Conservation (phyloP, 1,284 basidiomycete genomes). For the Moesziomyces parantarcticus region DNA sequence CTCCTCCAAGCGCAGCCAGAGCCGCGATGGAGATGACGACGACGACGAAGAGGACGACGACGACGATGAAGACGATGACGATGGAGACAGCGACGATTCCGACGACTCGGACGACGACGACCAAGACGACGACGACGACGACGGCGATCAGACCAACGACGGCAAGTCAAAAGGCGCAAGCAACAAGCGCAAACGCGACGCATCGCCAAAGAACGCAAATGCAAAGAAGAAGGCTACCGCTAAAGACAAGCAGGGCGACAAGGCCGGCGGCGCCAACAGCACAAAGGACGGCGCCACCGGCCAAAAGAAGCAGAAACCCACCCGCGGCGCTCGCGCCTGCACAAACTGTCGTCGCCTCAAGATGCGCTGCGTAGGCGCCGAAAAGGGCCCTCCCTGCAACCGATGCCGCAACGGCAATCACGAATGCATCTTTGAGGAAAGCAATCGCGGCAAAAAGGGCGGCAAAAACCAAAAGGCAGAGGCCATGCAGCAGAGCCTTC, state of each 20-base stretch:
- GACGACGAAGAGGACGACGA: slow-evolving; percentile 38
- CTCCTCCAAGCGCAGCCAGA: slow-evolving; percentile 31
- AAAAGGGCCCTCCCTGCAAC: slow-evolving; percentile 90
- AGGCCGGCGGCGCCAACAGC: slow-evolving; percentile 6
- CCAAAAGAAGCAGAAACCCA: slow-evolving; percentile 62
- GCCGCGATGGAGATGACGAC: slow-evolving; percentile 17
- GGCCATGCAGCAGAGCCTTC: slow-evolving; percentile 62
- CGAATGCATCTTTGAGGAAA: slow-evolving; percentile 66
- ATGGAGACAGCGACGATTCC: neutral
- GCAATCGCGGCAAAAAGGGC: slow-evolving; percentile 66
- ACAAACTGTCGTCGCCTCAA: slow-evolving; percentile 94
- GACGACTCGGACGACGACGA: slow-evolving; percentile 43
- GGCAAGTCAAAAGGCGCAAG: slow-evolving; percentile 16
- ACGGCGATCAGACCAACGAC: slow-evolving; percentile 16
- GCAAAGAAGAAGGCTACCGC: slow-evolving; percentile 14
- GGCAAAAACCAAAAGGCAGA: slow-evolving; percentile 63
- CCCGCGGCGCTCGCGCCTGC: slow-evolving; percentile 77
- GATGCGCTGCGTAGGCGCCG: slow-evolving; percentile 97
- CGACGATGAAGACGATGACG: slow-evolving; percentile 35
- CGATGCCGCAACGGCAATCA: slow-evolving; percentile 66
- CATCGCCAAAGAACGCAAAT: slow-evolving; percentile 23
- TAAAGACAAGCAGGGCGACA: slow-evolving; percentile 19
- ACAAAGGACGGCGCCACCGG: slow-evolving; percentile 20
- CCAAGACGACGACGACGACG: slow-evolving; percentile 33
- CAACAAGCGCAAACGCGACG: slow-evolving; percentile 48